Evolutionary conservation across 2,329 filamentous ascomycete species (phyloP).

Genomic region (Ustilaginoidea virens): DNA sequence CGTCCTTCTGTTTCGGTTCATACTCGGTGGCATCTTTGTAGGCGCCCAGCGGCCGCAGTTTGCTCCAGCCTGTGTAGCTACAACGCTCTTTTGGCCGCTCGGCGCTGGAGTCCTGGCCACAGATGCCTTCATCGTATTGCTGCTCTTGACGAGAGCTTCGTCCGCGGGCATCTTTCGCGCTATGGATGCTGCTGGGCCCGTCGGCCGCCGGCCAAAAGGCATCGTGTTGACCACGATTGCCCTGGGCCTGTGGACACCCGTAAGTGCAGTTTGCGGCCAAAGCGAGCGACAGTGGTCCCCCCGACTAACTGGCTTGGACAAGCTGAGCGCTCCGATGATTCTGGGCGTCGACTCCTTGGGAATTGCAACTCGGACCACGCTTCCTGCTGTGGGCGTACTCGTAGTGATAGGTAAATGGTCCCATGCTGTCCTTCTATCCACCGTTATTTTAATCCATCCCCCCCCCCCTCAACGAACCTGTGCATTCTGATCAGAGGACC

Average conservation of each 20-base stretch:
- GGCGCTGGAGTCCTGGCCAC: slow-evolving; percentile 27
- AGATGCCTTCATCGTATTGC: slow-evolving; percentile 28
- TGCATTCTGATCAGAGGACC: too few relatives aligned
- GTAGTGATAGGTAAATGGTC: slow-evolving; percentile 34
- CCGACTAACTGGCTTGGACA: slow-evolving; percentile 3
- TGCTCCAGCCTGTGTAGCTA: slow-evolving; percentile 34
- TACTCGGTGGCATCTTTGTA: slow-evolving; percentile 37
- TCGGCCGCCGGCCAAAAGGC: slow-evolving; percentile 20
- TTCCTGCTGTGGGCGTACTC: slow-evolving; percentile 34
- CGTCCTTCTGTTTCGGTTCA: slow-evolving; percentile 30
- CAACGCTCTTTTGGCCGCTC: slow-evolving; percentile 26
- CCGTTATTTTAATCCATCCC: not conserved
- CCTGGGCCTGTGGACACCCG: slow-evolving; percentile 37
- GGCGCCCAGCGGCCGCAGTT: slow-evolving; percentile 38
- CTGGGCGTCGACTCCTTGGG: slow-evolving; percentile 28
- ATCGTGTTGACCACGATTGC: slow-evolving; percentile 26
- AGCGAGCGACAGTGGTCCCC: not conserved
- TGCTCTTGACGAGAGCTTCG: slow-evolving; percentile 26
- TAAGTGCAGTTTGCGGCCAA: slow-evolving; percentile 17
- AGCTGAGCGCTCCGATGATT: slow-evolving; percentile 36
- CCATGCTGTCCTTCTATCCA: slow-evolving; percentile 4
- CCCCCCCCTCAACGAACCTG: too few relatives aligned
- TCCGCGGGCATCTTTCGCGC: slow-evolving; percentile 19
- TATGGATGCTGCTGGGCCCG: slow-evolving; percentile 12
- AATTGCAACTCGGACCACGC: slow-evolving; percentile 29